phyloP scores from a whole-genome alignment of 2,329 filamentous ascomycete genomes.

The Chrysoporthe cubensis region DNA sequence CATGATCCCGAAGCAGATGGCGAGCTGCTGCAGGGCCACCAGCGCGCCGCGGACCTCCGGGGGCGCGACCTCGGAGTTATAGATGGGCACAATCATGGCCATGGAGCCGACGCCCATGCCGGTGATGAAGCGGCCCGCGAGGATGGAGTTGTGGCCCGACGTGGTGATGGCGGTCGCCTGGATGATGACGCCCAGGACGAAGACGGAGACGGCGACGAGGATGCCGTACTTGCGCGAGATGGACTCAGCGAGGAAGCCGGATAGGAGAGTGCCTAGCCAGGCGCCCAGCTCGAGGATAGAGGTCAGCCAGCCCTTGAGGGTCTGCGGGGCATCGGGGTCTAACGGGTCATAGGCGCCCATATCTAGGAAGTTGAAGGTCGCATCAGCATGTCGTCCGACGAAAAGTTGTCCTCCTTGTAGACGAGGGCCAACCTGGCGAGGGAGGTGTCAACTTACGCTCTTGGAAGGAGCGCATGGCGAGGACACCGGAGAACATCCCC shows the following conservation, averaged over 20 bases:
- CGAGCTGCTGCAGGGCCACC: constrained; percentile 55
- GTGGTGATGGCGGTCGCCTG: constrained; percentile 64
- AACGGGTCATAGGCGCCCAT: constrained; percentile 59
- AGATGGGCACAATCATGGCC: constrained; percentile 62
- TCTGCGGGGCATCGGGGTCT: constrained; percentile 49
- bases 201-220: constrained; percentile 66
- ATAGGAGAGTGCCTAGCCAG: constrained; percentile 74
- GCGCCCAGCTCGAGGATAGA: constrained; percentile 77
- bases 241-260: constrained; percentile 72
- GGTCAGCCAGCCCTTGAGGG: constrained; percentile 63
- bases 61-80: constrained; percentile 53
- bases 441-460: constrained; percentile 44
- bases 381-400: neutral
- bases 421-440: neutral
- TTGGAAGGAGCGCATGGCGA: constrained; percentile 60
- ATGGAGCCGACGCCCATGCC: constrained; percentile 72
- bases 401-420: too few species aligned
- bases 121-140: constrained; percentile 35
- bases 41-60: constrained; percentile 53
- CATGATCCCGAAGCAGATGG: constrained; percentile 67
- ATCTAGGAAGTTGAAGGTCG: constrained; percentile 40
- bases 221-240: constrained; percentile 72
- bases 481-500: constrained; percentile 74
- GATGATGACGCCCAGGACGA: constrained; percentile 71
- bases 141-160: constrained; percentile 47